Evolutionary conservation across 805 yeast species (phyloP).

Genomic region (Lipomyces orientalis): DNA sequence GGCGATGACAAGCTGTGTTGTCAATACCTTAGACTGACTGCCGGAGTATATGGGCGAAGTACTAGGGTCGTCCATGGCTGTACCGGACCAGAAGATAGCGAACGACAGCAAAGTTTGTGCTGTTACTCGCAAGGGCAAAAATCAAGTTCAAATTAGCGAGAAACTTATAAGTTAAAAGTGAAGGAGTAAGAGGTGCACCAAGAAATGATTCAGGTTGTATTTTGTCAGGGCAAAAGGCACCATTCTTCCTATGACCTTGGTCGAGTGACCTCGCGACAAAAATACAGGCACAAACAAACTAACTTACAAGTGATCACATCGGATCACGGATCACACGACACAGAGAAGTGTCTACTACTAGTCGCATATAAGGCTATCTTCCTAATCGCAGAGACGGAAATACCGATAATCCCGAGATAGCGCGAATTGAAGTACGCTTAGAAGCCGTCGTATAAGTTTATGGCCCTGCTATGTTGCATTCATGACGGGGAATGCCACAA

Average conservation of each 20-base stretch:
- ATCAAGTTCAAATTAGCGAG: background rate
- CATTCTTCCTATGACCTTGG: background rate
- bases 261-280: background rate
- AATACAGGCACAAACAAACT: background rate
- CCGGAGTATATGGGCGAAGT: background rate
- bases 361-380: background rate
- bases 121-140: background rate
- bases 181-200: background rate
- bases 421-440: no score
- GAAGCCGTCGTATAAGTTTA: no score
- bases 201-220: background rate
- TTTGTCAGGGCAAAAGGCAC: background rate
- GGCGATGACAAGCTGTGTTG: conserved; percentile 79
- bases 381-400: background rate
- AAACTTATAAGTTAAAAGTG: background rate
- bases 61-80: background rate
- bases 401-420: no score
- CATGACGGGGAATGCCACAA: no score
- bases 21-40: conserved; percentile 59
- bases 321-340: background rate
- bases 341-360: background rate
- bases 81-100: background rate
- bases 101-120: background rate
- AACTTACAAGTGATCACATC: no score
- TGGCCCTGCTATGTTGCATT: no score